A percentile compares a stretch with the other conserved stretches of the same genome.
Conservation (phyloP, 352 stramenopile genomes). For the Elongisporangium senticosum region DNA sequence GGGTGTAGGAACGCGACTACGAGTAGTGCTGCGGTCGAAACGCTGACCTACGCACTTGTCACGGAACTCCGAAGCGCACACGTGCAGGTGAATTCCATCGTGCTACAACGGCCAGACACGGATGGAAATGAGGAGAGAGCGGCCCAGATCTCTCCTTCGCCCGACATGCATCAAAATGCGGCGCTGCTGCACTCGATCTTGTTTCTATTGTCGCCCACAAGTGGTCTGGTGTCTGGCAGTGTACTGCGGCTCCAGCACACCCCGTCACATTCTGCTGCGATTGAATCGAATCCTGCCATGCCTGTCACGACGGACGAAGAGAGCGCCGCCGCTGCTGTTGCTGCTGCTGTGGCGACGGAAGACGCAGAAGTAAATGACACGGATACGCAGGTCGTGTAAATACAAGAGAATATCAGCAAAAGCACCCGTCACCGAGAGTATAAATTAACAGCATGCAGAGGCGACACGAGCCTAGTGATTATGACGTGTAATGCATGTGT, state of each 20-base stretch:
- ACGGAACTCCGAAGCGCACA: slow-evolving; percentile 29
- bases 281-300: no score
- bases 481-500: no score
- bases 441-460: no score
- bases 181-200: slow-evolving; percentile 51
- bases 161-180: slow-evolving; percentile 10
- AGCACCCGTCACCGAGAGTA: no score
- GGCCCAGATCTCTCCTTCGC: background rate
- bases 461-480: no score
- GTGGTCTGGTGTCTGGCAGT: slow-evolving; percentile 44
- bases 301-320: no score
- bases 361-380: no score
- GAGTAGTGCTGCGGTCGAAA: slow-evolving; percentile 16
- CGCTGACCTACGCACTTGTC: slow-evolving; percentile 34
- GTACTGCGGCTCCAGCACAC: slow-evolving; percentile 37
- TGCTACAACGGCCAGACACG: slow-evolving; percentile 17
- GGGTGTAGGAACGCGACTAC: slow-evolving; percentile 1
- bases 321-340: no score
- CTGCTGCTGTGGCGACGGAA: no score
- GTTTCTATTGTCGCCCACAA: slow-evolving; percentile 52
- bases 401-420: no score
- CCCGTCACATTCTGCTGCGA: no score
- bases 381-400: no score
- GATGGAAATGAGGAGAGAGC: background rate
- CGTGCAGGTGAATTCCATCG: slow-evolving; percentile 53